Evolutionary conservation across 805 yeast genomes (phyloP).

Genomic region (Spathaspora hagerdaliae): DNA sequence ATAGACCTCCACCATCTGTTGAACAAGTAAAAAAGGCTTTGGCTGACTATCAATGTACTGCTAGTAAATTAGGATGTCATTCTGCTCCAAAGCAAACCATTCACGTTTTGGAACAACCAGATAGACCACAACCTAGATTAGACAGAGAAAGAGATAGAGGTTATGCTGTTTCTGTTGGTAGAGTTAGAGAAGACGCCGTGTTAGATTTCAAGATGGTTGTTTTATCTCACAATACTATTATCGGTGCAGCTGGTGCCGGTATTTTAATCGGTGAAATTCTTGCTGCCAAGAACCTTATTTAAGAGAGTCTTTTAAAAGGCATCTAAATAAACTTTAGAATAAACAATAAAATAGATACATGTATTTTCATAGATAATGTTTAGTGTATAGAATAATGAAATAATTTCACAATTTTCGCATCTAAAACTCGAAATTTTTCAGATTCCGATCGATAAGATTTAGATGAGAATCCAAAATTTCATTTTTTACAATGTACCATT

Average conservation of each 20-base stretch:
- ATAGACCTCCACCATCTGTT: conserved; percentile 79
- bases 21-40: conserved; percentile 73
- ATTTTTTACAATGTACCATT: no score
- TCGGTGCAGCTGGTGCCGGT: conserved; percentile 99
- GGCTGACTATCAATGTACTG: conserved; percentile 77
- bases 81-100: conserved; percentile 93
- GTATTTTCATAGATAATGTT: no score
- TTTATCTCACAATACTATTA: conserved; percentile 93
- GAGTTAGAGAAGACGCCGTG: conserved; percentile 90
- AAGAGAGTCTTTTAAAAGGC: conserved; percentile 12
- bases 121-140: conserved; percentile 96
- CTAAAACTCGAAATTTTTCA: no score
- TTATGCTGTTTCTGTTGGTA: conserved; percentile 90
- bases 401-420: no score
- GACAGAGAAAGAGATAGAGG: conserved; percentile 96
- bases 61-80: conserved; percentile 70
- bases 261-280: conserved; percentile 90
- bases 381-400: no score
- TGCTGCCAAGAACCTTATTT: conserved; percentile 70
- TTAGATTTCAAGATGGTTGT: conserved; percentile 95
- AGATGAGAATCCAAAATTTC: no score
- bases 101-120: conserved; percentile 84
- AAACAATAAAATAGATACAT: no score
- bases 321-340: no score
- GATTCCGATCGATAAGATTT: no score